Percentiles rank a stretch among this genome's conserved stretches.
phyloP scores from a whole-genome alignment of 1,284 basidiomycete genomes.

The Papiliotrema fonsecae region DNA sequence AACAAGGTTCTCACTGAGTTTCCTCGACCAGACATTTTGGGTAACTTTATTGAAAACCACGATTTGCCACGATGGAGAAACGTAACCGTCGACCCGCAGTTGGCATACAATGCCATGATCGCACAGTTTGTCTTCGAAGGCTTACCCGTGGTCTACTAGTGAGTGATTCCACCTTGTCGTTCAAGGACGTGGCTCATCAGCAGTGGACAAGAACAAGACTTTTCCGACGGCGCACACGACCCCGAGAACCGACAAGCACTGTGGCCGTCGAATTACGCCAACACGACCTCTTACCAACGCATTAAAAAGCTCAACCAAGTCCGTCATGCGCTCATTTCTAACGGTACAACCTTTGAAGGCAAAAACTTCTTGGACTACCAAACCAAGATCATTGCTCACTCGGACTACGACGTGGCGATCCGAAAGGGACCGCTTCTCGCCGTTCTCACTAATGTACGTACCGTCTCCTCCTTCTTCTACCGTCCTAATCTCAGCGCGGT shows the following conservation, averaged over 20 bases:
- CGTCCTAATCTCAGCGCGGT: conserved; percentile 28
- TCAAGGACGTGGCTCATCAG: neutral
- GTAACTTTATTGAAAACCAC: conserved; percentile 81
- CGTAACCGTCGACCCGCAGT: conserved; percentile 44
- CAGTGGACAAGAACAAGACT: conserved; percentile 64
- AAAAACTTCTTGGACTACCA: conserved; percentile 57
- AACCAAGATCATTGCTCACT: conserved; percentile 58
- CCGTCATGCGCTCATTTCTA: conserved; percentile 61
- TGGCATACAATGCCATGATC: conserved; percentile 59
- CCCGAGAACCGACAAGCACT: conserved; percentile 72
- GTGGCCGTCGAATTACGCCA: conserved; percentile 58
- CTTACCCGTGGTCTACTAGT: conserved; percentile 63
- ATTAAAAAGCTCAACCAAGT: conserved; percentile 65
- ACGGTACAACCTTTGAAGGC: conserved; percentile 49
- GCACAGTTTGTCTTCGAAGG: conserved; percentile 63
- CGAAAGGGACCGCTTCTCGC: conserved; percentile 66
- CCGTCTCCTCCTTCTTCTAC: neutral
- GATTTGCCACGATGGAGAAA: conserved; percentile 71
- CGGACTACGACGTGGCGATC: conserved; percentile 60
- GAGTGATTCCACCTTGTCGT: neutral
- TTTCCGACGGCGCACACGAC: conserved; percentile 55
- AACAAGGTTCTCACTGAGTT: conserved; percentile 54
- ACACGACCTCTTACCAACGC: conserved; percentile 57
- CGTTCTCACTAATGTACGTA: conserved; percentile 64
- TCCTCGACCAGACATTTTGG: conserved; percentile 55